Evolutionary conservation across 352 stramenopile species (phyloP), one percentile per base, ranked within the genome.

Genomic region (Globisporangium parvum): DNA sequence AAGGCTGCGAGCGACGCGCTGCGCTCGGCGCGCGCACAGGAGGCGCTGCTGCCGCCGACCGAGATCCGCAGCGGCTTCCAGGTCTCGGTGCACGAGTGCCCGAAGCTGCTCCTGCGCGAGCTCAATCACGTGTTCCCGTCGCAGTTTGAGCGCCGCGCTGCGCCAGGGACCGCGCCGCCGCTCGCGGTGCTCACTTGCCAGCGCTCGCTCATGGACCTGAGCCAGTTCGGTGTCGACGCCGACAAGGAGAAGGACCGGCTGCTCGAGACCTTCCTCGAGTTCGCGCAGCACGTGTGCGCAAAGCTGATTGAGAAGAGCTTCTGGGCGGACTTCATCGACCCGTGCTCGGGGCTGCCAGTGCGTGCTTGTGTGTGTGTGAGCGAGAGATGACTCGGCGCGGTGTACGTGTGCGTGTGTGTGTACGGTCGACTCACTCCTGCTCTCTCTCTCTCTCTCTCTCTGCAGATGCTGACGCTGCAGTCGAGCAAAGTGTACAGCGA

Each of bases 311-410:
- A 67, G 23, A 73, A 70, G 35, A 80, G 88, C 17, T 97, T 87
- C 69, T 99, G 93, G 93, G 93, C 93, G 17, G 96, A 99, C 75
- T 99, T 96, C 67, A 98, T 98, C 69, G 96, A 99, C 79, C 96
- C 96, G 23, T 99, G 96, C 72, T 98, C 88, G 10, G 96, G 96
- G 2, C 75, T 99, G 47, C 95, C 96, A 55, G 80, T 91, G 64
- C 55, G 77, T 75, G 14, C 55, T 18, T 59, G 41, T 53, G 3
- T 28, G 26, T 15, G 21, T 24, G n/a, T 46, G 2, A 50, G 31
- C 5, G 15, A 9, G 6, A 35, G 31, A 33, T 33, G 37, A 4
- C 8, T 24, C 9, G 3, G 39, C 24, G 12, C 11, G 6, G 40
- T 46, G 17, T 20, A 33, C 37, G 35, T 28, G 20, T 5, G 40